A percentile compares a stretch with the other conserved stretches of the same genome.
Conservation (phyloP, 140 eudicot species). For the Flaveria floridana region DNA sequence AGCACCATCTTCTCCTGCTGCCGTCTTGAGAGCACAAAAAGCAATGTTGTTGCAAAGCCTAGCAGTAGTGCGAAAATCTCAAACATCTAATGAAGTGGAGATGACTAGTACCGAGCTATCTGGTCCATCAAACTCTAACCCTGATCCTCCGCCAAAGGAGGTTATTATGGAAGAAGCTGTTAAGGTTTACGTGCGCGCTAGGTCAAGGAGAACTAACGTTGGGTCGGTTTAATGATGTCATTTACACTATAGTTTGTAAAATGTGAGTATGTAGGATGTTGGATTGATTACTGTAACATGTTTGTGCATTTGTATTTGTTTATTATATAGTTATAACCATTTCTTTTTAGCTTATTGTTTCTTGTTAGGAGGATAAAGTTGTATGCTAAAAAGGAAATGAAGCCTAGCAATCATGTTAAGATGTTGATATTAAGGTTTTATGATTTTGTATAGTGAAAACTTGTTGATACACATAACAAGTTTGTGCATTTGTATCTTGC, state of each 20-base stretch:
- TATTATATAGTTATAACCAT: neutral
- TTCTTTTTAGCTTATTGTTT: neutral
- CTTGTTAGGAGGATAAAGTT: neutral
- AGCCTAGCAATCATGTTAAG: no score
- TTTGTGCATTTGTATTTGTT: conserved; percentile 22
- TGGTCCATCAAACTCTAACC: conserved; percentile 27
- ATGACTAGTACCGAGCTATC: conserved; percentile 39
- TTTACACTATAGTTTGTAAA: conserved; percentile 28
- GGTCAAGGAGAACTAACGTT: conserved; percentile 56
- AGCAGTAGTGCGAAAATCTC: conserved; percentile 31
- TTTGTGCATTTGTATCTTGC: no score
- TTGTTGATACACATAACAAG: no score
- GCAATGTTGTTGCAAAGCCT: conserved; percentile 35
- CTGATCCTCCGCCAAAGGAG: conserved; percentile 39
- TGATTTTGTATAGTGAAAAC: no score
- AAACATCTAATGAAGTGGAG: conserved; percentile 34
- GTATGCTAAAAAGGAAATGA: neutral
- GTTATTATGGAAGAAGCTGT: conserved; percentile 51
- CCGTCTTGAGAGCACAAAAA: conserved; percentile 40
- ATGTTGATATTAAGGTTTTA: no score
- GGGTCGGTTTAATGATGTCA: conserved; percentile 32
- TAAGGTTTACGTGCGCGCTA: conserved; percentile 50
- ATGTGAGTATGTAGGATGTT: conserved; percentile 43
- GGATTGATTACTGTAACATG: conserved; percentile 31
- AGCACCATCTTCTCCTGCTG: conserved; percentile 31